phyloP scores from a whole-genome alignment of 2,329 filamentous ascomycete genomes.

The Amauroascus niger region DNA sequence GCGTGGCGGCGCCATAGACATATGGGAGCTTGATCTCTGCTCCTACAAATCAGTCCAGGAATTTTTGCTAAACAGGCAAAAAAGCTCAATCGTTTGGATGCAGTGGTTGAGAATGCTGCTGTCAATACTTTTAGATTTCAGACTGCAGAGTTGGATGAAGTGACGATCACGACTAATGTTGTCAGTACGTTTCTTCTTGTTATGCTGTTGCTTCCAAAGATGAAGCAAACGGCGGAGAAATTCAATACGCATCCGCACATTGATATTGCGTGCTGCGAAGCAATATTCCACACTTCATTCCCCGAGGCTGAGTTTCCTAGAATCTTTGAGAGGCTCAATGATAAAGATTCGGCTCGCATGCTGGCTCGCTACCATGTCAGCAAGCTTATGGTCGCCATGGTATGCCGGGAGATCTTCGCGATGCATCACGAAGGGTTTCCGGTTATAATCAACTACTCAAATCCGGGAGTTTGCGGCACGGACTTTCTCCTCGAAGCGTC shows the following conservation, averaged over 20 bases:
- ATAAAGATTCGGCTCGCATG: background rate
- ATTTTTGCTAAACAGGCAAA: background rate
- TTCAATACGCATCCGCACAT: background rate
- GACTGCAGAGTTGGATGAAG: background rate
- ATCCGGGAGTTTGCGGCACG: background rate
- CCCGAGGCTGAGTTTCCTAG: background rate
- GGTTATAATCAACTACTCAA: background rate
- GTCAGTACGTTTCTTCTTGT: background rate
- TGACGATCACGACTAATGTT: background rate
- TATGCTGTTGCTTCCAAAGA: background rate
- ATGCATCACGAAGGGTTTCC: background rate
- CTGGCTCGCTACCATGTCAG: background rate
- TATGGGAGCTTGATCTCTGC: background rate
- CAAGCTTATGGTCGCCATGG: background rate
- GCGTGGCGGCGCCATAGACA: background rate
- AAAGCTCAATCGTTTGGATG: background rate
- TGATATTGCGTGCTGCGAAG: background rate
- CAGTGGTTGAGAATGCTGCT: background rate
- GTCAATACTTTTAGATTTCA: background rate
- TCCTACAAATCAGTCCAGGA: background rate
- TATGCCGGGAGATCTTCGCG: background rate
- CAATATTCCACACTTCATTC: background rate
- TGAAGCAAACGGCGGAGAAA: background rate
- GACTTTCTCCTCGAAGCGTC: background rate
- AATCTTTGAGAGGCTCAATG: background rate